Conservation (phyloP, 306 rosid species). For the Rubus idaeus region DNA sequence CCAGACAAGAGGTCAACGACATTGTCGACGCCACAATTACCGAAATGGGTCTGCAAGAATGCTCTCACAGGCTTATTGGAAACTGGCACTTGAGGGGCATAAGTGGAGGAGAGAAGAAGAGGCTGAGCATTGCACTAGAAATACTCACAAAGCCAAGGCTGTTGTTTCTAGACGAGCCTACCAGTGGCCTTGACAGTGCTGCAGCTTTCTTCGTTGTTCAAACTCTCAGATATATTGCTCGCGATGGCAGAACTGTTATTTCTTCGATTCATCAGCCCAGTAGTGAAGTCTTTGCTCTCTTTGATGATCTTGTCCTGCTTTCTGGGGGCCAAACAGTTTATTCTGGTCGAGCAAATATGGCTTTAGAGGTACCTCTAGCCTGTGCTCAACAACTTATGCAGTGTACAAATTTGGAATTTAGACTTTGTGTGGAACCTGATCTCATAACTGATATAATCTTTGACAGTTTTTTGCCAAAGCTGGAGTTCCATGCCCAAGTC, state of each 20-base stretch:
- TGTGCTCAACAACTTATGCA: background rate
- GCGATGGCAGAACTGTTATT: constrained; percentile 76
- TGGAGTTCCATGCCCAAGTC: constrained; percentile 89
- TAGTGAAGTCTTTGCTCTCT: constrained; percentile 87
- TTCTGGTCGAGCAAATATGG: constrained; percentile 67
- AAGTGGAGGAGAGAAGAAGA: constrained; percentile 92
- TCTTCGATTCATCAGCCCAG: constrained; percentile 95
- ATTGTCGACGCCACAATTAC: constrained; percentile 57
- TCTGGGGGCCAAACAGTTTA: constrained; percentile 80
- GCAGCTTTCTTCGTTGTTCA: constrained; percentile 87
- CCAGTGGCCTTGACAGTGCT: constrained; percentile 91
- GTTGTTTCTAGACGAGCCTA: constrained; percentile 93
- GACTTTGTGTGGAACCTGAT: background rate
- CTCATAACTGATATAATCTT: background rate
- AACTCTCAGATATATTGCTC: constrained; percentile 70
- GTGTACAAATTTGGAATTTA: too few relatives aligned
- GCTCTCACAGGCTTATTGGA: constrained; percentile 68
- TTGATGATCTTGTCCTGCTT: constrained; percentile 87
- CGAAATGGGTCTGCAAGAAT: constrained; percentile 87
- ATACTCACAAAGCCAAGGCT: constrained; percentile 76
- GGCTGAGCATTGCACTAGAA: constrained; percentile 90
- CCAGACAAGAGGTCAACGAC: constrained; percentile 58
- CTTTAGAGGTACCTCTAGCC: constrained; percentile 60
- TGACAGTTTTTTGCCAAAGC: constrained; percentile 79
- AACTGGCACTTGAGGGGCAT: constrained; percentile 90